These are phyloP conservation scores for Pseudonectria foliicola DNA, from an alignment of 2,329 filamentous ascomycete genomes.

Conservation along the genomic window DNA sequence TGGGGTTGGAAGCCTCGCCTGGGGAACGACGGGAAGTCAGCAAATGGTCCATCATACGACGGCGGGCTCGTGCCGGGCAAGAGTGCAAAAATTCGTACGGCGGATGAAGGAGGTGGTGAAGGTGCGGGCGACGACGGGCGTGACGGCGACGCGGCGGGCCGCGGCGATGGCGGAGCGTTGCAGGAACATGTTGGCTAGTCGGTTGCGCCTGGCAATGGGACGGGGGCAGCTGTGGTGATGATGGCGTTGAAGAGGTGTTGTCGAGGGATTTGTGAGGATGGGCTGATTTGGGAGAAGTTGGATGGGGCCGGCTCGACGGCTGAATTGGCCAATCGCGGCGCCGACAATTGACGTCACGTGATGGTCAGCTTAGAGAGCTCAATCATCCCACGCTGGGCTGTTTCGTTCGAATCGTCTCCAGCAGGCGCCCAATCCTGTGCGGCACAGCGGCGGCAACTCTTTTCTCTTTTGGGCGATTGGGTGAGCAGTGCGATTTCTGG, in stretches of 20 bases:
- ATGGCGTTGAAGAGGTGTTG: slow-evolving; percentile 23
- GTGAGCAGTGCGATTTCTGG: too few species aligned
- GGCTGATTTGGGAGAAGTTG: slow-evolving; percentile 37
- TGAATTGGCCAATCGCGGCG: slow-evolving; percentile 30
- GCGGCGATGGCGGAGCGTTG: slow-evolving; percentile 55
- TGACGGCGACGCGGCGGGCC: slow-evolving; percentile 51
- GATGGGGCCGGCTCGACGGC: slow-evolving; percentile 21
- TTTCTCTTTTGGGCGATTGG: neutral
- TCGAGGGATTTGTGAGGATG: slow-evolving; percentile 43
- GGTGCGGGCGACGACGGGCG: slow-evolving; percentile 48
- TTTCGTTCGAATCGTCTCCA: too few species aligned
- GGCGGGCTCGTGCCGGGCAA: slow-evolving; percentile 14
- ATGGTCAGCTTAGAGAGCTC: slow-evolving; percentile 9
- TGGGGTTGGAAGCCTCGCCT: slow-evolving; percentile 34
- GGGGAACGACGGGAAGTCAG: slow-evolving; percentile 16
- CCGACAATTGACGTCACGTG: slow-evolving; percentile 24
- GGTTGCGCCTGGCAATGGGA: slow-evolving; percentile 17
- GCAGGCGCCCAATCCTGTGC: too few species aligned
- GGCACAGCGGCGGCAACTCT: neutral
- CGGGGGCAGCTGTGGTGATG: slow-evolving; percentile 14
- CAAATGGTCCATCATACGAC: slow-evolving; percentile 24
- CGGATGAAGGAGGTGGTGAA: slow-evolving; percentile 55
- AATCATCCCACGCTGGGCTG: slow-evolving; percentile 7
- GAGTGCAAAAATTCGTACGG: slow-evolving; percentile 39
- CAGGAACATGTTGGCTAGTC: slow-evolving; percentile 48